phyloP scores from a whole-genome alignment of 1,284 basidiomycete species.

The Rhizoctonia solani region DNA sequence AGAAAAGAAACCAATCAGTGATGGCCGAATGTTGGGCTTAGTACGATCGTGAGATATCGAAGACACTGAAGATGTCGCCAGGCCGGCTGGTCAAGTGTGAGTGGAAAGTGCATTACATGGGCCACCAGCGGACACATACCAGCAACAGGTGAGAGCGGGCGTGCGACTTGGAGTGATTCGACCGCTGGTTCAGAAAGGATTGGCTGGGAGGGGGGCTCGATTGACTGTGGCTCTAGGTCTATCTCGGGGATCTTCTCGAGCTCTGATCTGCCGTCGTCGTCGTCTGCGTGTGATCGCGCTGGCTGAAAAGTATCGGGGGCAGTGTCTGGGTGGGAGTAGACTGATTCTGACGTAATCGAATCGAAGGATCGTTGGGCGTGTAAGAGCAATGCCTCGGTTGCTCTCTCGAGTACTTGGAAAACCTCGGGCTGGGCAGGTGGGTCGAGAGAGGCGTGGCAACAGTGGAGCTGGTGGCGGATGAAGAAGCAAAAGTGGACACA shows the following conservation, averaged over 20 bases:
- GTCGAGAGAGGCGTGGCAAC: not conserved
- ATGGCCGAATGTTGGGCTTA: slow-evolving; percentile 30
- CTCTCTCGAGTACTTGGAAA: not conserved
- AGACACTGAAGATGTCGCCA: not conserved
- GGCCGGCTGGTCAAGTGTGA: not conserved
- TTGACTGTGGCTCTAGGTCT: not conserved
- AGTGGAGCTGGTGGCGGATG: slow-evolving; percentile 16
- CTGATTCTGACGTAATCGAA: slow-evolving; percentile 8
- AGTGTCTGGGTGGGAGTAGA: slow-evolving; percentile 14
- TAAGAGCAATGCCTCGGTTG: not conserved
- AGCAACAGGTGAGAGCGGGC: slow-evolving; percentile 13
- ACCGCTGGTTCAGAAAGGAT: slow-evolving; percentile 1
- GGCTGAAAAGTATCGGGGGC: slow-evolving; percentile 6
- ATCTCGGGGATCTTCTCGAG: not conserved
- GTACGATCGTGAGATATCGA: not conserved
- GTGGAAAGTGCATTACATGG: not conserved
- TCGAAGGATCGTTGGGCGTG: slow-evolving; percentile 23
- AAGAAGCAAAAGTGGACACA: slow-evolving; percentile 21
- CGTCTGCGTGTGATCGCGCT: too few species aligned
- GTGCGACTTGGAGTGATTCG: slow-evolving; percentile 20
- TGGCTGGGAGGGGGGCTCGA: not conserved
- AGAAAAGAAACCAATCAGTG: slow-evolving; percentile 17
- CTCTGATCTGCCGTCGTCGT: not conserved
- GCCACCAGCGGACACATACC: not conserved
- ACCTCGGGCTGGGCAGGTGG: not conserved